Percentiles rank a stretch among this genome's conserved stretches.
phyloP scores from a whole-genome alignment of 371 early-diverging fungal species.

The Mortierella sp. region DNA sequence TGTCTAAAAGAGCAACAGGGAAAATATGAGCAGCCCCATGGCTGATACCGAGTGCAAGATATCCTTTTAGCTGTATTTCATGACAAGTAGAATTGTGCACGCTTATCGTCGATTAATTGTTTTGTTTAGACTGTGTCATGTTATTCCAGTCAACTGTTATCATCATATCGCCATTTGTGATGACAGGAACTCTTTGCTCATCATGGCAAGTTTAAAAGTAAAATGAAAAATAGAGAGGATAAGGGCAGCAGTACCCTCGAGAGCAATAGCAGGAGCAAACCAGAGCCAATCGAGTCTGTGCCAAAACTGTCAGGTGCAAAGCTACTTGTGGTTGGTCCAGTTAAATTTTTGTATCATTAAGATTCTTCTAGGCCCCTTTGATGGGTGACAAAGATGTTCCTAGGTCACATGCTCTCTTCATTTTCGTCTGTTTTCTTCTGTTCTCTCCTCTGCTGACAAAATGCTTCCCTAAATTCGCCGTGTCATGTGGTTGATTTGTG shows the following conservation, averaged over 20 bases:
- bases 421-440: too few relatives aligned
- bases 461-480: too few relatives aligned
- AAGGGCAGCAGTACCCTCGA: background rate
- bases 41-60: background rate
- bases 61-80: too few relatives aligned
- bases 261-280: background rate
- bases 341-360: background rate
- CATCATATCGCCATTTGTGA: too few relatives aligned
- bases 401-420: too few relatives aligned
- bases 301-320: background rate
- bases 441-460: too few relatives aligned
- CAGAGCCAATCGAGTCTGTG: slow-evolving; percentile 8
- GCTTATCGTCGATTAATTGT: background rate
- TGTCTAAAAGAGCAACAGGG: background rate
- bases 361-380: too few relatives aligned
- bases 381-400: too few relatives aligned
- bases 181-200: too few relatives aligned
- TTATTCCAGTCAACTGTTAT: background rate
- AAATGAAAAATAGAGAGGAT: background rate
- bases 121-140: background rate
- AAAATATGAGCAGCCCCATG: background rate
- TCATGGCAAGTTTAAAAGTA: too few relatives aligned
- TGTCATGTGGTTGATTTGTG: too few relatives aligned
- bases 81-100: background rate
- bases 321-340: background rate